Evolutionary conservation across 495 filamentous ascomycete genomes (phyloP).

Genomic region (Aspergillus conjunctus): DNA sequence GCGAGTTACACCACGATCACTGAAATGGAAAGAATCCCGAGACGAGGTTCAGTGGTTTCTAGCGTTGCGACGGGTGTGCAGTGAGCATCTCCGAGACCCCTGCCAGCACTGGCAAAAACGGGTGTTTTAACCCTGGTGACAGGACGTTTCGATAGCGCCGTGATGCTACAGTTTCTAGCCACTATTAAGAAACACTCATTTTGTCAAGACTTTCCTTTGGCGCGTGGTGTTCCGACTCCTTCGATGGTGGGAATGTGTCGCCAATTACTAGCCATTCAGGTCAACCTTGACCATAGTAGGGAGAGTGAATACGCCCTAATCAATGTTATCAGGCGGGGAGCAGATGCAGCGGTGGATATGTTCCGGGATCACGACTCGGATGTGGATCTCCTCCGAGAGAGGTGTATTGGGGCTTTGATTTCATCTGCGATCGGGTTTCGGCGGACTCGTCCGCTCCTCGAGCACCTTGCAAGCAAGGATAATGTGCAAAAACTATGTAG

Average conservation of each 20-base stretch:
- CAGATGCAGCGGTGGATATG: background rate
- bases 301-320: conserved; percentile 1
- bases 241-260: background rate
- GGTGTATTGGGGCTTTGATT: background rate
- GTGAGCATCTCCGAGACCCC: background rate
- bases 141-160: background rate
- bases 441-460: background rate
- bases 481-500: background rate
- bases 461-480: background rate
- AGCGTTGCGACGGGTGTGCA: background rate
- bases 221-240: background rate
- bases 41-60: background rate
- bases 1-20: background rate
- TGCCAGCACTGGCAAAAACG: background rate
- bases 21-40: background rate
- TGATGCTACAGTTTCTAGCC: background rate
- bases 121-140: background rate
- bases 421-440: background rate
- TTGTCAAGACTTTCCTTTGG: background rate
- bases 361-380: background rate
- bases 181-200: background rate
- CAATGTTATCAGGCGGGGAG: background rate
- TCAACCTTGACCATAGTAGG: background rate
- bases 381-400: background rate
- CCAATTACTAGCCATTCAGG: background rate